Evolutionary conservation across 1,284 basidiomycete genomes (phyloP).

Genomic region (Ganoderma multipileum): DNA sequence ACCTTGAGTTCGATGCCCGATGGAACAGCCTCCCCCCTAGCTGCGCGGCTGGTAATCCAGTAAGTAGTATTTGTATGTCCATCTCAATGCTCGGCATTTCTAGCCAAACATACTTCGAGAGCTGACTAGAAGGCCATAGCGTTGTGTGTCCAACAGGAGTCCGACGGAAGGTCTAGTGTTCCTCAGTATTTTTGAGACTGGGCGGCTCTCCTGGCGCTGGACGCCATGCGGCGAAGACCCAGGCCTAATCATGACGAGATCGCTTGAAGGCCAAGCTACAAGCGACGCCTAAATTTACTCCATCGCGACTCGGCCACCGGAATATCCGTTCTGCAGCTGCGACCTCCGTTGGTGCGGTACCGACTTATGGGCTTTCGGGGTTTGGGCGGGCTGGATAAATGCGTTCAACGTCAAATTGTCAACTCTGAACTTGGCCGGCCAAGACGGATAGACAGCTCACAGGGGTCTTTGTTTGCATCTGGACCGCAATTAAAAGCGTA

Average conservation of each 20-base stretch:
- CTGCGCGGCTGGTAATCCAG: no score
- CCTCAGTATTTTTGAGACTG: neutral
- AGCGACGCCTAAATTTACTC: neutral
- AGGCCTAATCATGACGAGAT: neutral
- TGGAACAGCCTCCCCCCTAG: no score
- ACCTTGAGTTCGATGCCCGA: no score
- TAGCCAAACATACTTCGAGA: neutral
- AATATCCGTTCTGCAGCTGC: neutral
- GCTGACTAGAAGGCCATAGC: neutral
- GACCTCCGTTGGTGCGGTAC: neutral
- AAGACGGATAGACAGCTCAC: neutral
- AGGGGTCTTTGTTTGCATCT: neutral
- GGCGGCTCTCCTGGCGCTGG: neutral
- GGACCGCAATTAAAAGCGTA: neutral
- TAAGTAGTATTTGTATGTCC: neutral
- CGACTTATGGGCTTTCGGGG: neutral
- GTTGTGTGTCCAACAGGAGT: neutral
- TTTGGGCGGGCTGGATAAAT: neutral
- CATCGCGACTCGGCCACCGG: neutral
- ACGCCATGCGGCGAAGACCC: neutral
- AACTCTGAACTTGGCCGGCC: neutral
- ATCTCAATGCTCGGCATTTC: neutral
- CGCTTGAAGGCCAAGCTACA: neutral
- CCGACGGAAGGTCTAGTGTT: neutral
- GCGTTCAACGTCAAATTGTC: neutral